phyloP scores from a whole-genome alignment of 2,329 filamentous ascomycete species.

The Magnaporthiopsis incrustans region DNA sequence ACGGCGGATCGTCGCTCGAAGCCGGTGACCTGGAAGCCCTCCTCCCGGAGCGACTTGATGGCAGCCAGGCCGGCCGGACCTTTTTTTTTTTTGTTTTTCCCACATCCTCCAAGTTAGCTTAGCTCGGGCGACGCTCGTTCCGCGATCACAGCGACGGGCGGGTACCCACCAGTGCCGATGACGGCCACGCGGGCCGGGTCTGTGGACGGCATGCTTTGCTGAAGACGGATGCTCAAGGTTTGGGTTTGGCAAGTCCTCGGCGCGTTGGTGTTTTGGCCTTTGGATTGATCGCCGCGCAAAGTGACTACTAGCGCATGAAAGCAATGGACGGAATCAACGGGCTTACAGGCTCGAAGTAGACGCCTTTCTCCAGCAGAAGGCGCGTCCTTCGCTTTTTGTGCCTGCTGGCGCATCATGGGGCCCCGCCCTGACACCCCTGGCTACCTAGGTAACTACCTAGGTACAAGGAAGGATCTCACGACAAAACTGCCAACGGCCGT shows the following conservation, averaged over 20 bases:
- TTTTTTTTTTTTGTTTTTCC: background rate
- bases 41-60: constrained; percentile 32
- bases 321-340: no score
- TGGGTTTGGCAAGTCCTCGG: no score
- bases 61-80: constrained; percentile 19
- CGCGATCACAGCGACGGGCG: no score
- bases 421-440: background rate
- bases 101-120: no score
- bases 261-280: no score
- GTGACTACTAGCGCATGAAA: no score
- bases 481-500: background rate
- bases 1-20: constrained; percentile 33
- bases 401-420: background rate
- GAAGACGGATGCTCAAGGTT: background rate
- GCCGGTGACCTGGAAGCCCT: constrained; percentile 33
- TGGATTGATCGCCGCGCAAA: no score
- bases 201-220: background rate
- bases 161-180: background rate
- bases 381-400: background rate
- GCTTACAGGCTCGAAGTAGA: no score
- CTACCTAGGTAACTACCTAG: no score
- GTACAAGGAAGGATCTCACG: background rate
- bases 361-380: no score
- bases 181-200: background rate
- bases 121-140: background rate